phyloP scores from a whole-genome alignment of 2,329 filamentous ascomycete species.

The Helminthosporium solani region DNA sequence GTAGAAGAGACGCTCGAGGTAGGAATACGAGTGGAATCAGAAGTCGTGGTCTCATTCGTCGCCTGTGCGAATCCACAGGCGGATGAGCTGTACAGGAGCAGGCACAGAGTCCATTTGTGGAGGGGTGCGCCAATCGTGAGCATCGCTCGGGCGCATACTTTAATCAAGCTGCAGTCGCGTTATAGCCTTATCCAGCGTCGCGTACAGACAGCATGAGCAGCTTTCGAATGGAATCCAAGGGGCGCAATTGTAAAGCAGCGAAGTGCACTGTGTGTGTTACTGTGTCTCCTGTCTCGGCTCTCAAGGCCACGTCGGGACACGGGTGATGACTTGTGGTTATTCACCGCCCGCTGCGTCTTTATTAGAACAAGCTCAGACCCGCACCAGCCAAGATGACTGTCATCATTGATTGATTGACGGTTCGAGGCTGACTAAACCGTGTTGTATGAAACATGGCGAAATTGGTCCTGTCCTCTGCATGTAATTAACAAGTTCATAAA shows the following conservation, averaged over 20 bases:
- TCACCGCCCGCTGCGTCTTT: constrained; percentile 18
- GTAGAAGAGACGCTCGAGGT: constrained; percentile 20
- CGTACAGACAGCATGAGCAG: constrained; percentile 12
- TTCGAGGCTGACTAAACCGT: constrained; percentile 5
- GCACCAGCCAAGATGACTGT: constrained; percentile 1
- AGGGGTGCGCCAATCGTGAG: constrained; percentile 41
- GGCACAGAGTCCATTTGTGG: constrained; percentile 38
- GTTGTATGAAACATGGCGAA: constrained; percentile 5
- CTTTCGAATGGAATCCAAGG: not conserved
- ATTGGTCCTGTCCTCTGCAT: too few relatives aligned
- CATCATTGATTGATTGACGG: not conserved
- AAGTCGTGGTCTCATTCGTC: constrained; percentile 35
- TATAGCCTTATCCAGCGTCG: constrained; percentile 10
- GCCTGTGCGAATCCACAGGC: constrained; percentile 27
- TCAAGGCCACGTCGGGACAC: constrained; percentile 10
- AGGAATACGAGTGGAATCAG: constrained; percentile 25
- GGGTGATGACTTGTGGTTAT: constrained; percentile 8
- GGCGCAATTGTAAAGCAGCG: too few relatives aligned
- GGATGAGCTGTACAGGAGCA: constrained; percentile 36
- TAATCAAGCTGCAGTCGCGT: constrained; percentile 22
- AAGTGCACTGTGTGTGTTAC: constrained; percentile 8
- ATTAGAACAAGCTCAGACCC: constrained; percentile 3
- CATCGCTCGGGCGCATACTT: constrained; percentile 44
- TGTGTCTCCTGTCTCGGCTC: not conserved
- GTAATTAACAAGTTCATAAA: too few relatives aligned